Base-by-base conservation (phyloP, 176 grass and related monocot species). In the Tillandsia leiboldiana region DNA sequence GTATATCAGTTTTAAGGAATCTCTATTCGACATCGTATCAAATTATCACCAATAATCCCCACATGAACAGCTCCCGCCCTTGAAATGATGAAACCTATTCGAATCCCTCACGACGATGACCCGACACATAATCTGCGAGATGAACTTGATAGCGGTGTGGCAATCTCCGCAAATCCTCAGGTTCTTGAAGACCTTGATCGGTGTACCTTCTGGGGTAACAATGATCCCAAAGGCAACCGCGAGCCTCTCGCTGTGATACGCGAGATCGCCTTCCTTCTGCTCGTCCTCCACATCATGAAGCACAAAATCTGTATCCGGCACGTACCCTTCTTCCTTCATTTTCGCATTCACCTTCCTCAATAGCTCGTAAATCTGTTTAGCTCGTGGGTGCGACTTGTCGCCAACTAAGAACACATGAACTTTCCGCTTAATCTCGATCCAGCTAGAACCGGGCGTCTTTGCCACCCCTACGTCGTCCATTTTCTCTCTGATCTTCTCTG, bases 171-270 rank as follows among this genome's bases (percentile, higher is more conserved):
- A 92, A n/a, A 92, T 92, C 14, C 85, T 82, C 28, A 85, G 71
- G 56, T 92, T 92, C 73, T 92, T 92, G 74, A 75, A 87, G 78
- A 92, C 64, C 72, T 90, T 90, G 49, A 94, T 66, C 13, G 78
- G 68, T 20, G 80, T 49, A 10, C 73, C 69, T 18, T 78, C 15
- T 0, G 80, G 83, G 17, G 80, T 82, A 10, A 72, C 72, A 76
- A 94, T 83, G 65, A 94, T 82, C 48, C 86, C 90, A 20, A 86
- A 94, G 51, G 83, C 90, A 83, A 94, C 83, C 67, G 90, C 83
- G 51, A 94, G 83, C 27, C 83, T 79, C 73, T 94, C 86, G 1
- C 86, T 94, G 51, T 90, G 90, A 69, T 90, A 76, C 9, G 75
- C 72, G 63, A 94, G 72, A 29, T 87, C 71, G n/a, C 86, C 79